These are phyloP conservation scores for Leishmania lainsoni DNA, from an alignment of 208 protist genomes.

Conservation along the genomic window DNA sequence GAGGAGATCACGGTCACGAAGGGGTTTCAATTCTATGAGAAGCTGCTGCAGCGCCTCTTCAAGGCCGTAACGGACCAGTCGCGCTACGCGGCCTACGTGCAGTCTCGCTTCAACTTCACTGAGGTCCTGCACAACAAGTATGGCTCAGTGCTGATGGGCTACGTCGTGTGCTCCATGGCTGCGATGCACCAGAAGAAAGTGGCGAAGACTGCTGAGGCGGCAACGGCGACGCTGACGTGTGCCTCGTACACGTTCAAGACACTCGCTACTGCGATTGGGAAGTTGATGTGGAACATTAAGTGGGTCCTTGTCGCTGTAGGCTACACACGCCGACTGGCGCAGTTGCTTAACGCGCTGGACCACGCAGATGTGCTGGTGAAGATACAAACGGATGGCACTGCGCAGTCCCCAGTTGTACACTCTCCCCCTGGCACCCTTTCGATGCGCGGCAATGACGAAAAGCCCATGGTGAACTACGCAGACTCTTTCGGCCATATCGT, in stretches of 20 bases:
- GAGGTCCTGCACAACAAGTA: slow-evolving; percentile 63
- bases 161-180: slow-evolving; percentile 40
- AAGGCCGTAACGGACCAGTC: slow-evolving; percentile 47
- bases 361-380: slow-evolving; percentile 31
- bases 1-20: slow-evolving; percentile 70
- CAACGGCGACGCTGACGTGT: slow-evolving; percentile 21
- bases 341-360: slow-evolving; percentile 49
- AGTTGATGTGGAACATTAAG: slow-evolving; percentile 54
- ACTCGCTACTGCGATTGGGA: slow-evolving; percentile 45
- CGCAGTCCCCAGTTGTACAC: slow-evolving; percentile 13
- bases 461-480: slow-evolving; percentile 11
- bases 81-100: slow-evolving; percentile 54
- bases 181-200: slow-evolving; percentile 19
- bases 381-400: slow-evolving; percentile 28
- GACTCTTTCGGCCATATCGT: slow-evolving; percentile 31
- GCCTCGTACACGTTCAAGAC: slow-evolving; percentile 48
- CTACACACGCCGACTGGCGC: slow-evolving; percentile 59
- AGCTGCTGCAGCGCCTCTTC: slow-evolving; percentile 48
- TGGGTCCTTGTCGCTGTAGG: slow-evolving; percentile 45
- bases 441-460: neutral
- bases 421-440: slow-evolving; percentile 16
- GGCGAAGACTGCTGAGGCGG: slow-evolving; percentile 11
- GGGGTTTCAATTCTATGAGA: slow-evolving; percentile 40
- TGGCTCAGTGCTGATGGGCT: slow-evolving; percentile 55
- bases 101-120: slow-evolving; percentile 50